Base-by-base conservation (phyloP, 192 early-diverging fungal genomes). In the Coemansia erecta region DNA sequence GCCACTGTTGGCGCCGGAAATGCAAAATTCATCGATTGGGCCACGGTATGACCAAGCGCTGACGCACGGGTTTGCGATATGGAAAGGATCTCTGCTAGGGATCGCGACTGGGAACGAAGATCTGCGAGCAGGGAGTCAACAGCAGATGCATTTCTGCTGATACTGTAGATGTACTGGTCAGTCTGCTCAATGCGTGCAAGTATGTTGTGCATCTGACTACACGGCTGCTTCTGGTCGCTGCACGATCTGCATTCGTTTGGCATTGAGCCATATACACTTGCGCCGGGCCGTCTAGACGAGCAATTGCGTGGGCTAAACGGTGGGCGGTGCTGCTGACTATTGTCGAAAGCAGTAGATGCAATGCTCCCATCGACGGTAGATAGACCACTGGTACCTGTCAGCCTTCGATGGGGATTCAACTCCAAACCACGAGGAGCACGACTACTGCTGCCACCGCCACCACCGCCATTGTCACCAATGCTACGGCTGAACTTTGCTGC, bases 171-270 rank as follows among this genome's bases (percentile, higher is more conserved):
- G 54, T 71, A 61, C 1, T 53, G 47, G 42, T 61, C 61, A 4
- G 72, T 58, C 46, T 64, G 64, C 37, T 68, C 72, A 14, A 73
- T 66, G 19, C 72, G 72, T 57, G 46, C 61, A 4, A 68, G 52
- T n/a, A 64, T 49, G 7, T 51, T 40, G 35, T 60, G 56, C 45
- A 67, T 31, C 42, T 67, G 60, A n/a, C 45, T 48, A 18, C 57
- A 56, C 4, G 61, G 53, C 35, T 13, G 23, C 35, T 55, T 37
- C 13, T 55, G 56, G 56, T 45, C 37, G 24, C 8, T 23, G 49
- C 49, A 72, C 0, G 24, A 33, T 39, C 33, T 51, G 50, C 55
- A 61, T 14, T 24, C 37, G 17, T 43, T 28, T 35, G 21, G 51
- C 21, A 33, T 12, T 53, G 13, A 12, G 3, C 48, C n/a, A 11